These are phyloP conservation scores for Prunus kanzakura DNA, from an alignment of 306 rosid species.

Conservation along the genomic window DNA sequence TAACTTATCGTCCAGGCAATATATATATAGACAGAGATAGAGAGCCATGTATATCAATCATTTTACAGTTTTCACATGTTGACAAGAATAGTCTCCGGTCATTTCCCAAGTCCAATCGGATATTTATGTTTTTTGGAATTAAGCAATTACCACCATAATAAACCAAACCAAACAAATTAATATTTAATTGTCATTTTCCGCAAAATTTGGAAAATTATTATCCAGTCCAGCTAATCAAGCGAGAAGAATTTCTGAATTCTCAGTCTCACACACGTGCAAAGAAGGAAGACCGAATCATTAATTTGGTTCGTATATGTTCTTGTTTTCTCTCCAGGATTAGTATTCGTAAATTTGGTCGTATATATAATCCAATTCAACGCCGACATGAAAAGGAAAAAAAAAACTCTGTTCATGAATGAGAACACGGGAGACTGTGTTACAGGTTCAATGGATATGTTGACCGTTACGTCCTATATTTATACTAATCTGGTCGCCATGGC, in stretches of 20 bases:
- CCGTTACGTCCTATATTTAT: not conserved
- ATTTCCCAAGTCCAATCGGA: not conserved
- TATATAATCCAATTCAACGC: not conserved
- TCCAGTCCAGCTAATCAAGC: not conserved
- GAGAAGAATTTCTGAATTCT: not conserved
- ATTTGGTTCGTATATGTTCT: not conserved
- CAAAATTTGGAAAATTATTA: not conserved
- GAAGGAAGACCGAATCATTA: slow-evolving; percentile 5
- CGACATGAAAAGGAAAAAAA: not conserved
- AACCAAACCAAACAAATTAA: not conserved
- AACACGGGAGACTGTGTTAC: slow-evolving; percentile 1
- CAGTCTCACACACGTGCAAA: slow-evolving; percentile 20
- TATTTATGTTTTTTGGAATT: not conserved
- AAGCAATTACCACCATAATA: not conserved
- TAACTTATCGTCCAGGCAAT: not conserved
- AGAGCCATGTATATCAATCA: not conserved
- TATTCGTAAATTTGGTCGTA: not conserved
- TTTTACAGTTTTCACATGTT: not conserved
- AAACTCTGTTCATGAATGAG: slow-evolving; percentile 11
- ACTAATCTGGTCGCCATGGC: not conserved
- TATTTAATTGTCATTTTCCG: not conserved
- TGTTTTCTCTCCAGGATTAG: not conserved
- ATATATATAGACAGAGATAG: not conserved
- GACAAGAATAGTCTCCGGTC: not conserved
- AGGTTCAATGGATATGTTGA: slow-evolving; percentile 28